Conservation (phyloP, 352 stramenopile genomes). For the Thraustotheca clavata region DNA sequence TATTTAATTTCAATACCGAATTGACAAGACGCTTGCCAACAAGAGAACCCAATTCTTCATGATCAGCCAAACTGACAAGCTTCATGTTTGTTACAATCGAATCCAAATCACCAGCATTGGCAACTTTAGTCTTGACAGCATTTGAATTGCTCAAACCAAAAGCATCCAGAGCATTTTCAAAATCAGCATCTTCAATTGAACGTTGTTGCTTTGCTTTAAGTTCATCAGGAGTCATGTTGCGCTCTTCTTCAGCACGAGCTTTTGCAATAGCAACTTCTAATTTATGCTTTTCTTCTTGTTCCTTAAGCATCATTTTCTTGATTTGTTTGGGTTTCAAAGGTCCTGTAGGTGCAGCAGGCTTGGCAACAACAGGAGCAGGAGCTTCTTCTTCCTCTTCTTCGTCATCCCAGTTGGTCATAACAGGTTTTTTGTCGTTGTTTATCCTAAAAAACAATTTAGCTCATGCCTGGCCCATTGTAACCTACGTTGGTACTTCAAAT, state of each 20-base stretch:
- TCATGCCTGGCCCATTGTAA: not conserved
- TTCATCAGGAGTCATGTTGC: constrained; percentile 53
- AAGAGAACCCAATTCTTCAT: constrained; percentile 58
- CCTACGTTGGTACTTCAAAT: constrained; percentile 63
- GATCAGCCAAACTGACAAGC: constrained; percentile 58
- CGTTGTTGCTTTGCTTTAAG: constrained; percentile 47
- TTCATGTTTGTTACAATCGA: constrained; percentile 47
- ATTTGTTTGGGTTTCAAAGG: constrained; percentile 75
- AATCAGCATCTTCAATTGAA: constrained; percentile 59
- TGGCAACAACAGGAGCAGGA: constrained; percentile 12
- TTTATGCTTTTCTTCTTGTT: constrained; percentile 76
- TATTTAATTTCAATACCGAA: constrained; percentile 19
- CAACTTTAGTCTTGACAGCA: constrained; percentile 24
- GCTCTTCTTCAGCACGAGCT: constrained; percentile 57
- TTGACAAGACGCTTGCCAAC: constrained; percentile 44
- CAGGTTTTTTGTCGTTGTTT: constrained; percentile 29
- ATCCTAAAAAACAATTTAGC: not conserved
- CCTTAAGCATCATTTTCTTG: constrained; percentile 84
- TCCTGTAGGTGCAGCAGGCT: constrained; percentile 34
- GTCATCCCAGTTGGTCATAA: constrained; percentile 64
- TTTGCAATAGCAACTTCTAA: constrained; percentile 68
- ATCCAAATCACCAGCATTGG: constrained; percentile 33
- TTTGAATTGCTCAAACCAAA: constrained; percentile 46
- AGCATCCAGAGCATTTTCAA: constrained; percentile 65
- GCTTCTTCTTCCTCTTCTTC: constrained; percentile 62